These are phyloP conservation scores for Crithidia bombi DNA, from an alignment of 208 protist genomes.

Conservation along the genomic window DNA sequence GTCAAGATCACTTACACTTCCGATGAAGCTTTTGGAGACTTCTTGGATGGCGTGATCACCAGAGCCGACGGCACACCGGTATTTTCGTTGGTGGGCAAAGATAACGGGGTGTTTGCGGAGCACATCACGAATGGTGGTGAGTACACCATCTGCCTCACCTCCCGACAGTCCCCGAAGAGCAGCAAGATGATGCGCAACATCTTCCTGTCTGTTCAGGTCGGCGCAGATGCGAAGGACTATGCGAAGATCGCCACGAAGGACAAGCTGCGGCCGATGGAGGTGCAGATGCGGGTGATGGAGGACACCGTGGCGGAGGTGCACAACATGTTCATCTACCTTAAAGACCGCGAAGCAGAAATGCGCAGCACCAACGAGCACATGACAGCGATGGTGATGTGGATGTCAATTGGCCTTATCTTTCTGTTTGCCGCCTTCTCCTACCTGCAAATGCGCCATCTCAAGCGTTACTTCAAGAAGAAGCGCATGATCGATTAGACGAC, in stretches of 20 bases:
- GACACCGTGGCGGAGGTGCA: slow-evolving; percentile 83
- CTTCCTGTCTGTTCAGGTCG: slow-evolving; percentile 31
- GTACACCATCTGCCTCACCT: slow-evolving; percentile 74
- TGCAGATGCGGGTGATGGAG: slow-evolving; percentile 89
- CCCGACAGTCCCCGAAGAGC: slow-evolving; percentile 18
- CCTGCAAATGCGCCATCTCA: slow-evolving; percentile 77
- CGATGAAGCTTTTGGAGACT: slow-evolving; percentile 58
- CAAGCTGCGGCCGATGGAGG: slow-evolving; percentile 91
- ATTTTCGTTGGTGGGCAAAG: slow-evolving; percentile 29
- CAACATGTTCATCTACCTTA: slow-evolving; percentile 88
- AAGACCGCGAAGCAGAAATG: slow-evolving; percentile 87
- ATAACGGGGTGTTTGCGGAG: slow-evolving; percentile 42
- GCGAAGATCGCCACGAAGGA: slow-evolving; percentile 67
- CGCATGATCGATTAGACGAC: slow-evolving; percentile 85
- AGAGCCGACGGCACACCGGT: slow-evolving; percentile 33
- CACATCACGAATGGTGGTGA: slow-evolving; percentile 64
- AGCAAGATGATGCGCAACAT: slow-evolving; percentile 5
- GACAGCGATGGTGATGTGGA: slow-evolving; percentile 67
- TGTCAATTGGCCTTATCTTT: slow-evolving; percentile 62
- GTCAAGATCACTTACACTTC: slow-evolving; percentile 62
- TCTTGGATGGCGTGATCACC: slow-evolving; percentile 50
- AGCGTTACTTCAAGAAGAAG: slow-evolving; percentile 90
- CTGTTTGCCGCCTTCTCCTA: slow-evolving; percentile 78
- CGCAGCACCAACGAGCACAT: slow-evolving; percentile 88
- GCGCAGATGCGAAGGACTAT: slow-evolving; percentile 78